Base-by-base conservation (phyloP, 805 yeast genomes). In the Starmerella floris region DNA sequence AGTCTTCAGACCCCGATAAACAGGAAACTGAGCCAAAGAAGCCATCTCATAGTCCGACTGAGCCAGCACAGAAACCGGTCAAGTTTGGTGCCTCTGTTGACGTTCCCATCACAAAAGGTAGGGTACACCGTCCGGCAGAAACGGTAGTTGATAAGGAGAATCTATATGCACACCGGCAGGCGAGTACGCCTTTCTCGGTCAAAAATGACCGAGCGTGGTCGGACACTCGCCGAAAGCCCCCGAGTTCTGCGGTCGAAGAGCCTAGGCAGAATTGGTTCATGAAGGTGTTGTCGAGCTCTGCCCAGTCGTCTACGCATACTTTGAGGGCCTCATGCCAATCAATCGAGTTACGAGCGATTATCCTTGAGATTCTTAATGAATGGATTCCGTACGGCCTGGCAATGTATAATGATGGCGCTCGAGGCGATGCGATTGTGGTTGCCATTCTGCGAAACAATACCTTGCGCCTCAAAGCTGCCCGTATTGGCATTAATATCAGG, bases 351-450 rank as follows among this genome's bases (percentile, higher is more conserved):
- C 52, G 57, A 10, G 55, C 51, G n/a, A 51, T 54, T 11, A 44
- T 63, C 17, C 48, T 57, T 13, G 58, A 53, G 33, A 48, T 60
- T 9, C 49, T 63, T 25, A 51, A 51, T 30, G 61, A 56, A 20
- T 64, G 68, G 68, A 47, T 55, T 39, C 54, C 56, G 42, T 61
- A 61, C 32, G 68, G 68, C 3, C 55, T 64, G 36, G 46, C 60
- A 11, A 45, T 55, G 25, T 45, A 59, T 34, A 43, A 40, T 13
- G 57, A 54, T 39, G 59, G 59, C 23, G 40, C 51, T 13, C 41
- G 50, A 15, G 45, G 48, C 30, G 52, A 55, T 25, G 51, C 54
- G 16, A 57, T 63, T 17, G 44, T 49, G 9, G 65, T 62, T 10
- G 47, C 54, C 2, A 56, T 64, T 28, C 51, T 56, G 23, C 54